A percentile compares a stretch with the other conserved stretches of the same genome.
phyloP scores from a whole-genome alignment of 805 yeast genomes.

The Yarrowia osloensis region DNA sequence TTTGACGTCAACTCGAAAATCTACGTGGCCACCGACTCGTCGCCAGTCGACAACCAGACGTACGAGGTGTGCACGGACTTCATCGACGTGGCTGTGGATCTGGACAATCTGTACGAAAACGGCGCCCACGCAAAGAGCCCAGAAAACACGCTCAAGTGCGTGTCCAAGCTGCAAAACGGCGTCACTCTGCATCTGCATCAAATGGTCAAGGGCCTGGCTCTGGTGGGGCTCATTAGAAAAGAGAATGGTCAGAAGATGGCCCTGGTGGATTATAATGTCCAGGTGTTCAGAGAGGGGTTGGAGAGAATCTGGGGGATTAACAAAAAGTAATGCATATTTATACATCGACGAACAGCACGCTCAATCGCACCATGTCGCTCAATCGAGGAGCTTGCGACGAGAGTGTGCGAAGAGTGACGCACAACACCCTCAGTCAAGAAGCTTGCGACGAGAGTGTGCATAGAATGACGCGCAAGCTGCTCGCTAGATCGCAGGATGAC shows the following conservation, averaged over 20 bases:
- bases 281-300: constrained; percentile 72
- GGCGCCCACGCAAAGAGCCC: constrained; percentile 30
- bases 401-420: too few relatives aligned
- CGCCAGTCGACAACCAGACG: constrained; percentile 92
- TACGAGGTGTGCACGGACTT: constrained; percentile 97
- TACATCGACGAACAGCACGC: too few relatives aligned
- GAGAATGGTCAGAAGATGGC: constrained; percentile 59
- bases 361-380: too few relatives aligned
- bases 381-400: too few relatives aligned
- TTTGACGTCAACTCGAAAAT: constrained; percentile 92
- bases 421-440: too few relatives aligned
- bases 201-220: constrained; percentile 89
- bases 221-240: constrained; percentile 80
- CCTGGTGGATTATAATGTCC: constrained; percentile 85
- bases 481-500: too few relatives aligned
- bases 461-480: too few relatives aligned
- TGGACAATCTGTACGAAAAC: constrained; percentile 51
- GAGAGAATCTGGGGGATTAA: constrained; percentile 43
- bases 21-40: constrained; percentile 92
- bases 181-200: constrained; percentile 80
- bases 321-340: constrained; percentile 19
- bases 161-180: constrained; percentile 79
- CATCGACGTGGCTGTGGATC: constrained; percentile 88
- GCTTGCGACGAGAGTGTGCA: too few relatives aligned
- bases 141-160: constrained; percentile 56